phyloP scores from a whole-genome alignment of 352 stramenopile species.

The Phytopythium montanum region DNA sequence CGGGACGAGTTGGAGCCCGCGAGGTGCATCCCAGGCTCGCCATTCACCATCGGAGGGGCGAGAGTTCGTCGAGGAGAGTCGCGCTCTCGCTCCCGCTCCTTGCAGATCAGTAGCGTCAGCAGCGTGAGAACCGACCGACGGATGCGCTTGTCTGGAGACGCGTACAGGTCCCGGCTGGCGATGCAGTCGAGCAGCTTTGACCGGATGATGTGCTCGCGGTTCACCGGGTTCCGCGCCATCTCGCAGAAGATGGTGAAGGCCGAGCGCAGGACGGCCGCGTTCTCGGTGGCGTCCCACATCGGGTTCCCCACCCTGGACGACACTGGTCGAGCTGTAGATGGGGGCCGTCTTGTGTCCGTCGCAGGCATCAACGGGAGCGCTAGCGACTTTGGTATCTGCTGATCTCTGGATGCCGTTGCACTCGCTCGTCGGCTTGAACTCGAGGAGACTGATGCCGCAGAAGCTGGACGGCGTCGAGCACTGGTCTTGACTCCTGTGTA shows the following conservation, averaged over 20 bases:
- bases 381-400: not conserved
- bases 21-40: not conserved
- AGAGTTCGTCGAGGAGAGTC: not conserved
- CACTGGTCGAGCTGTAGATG: not conserved
- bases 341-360: not conserved
- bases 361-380: not conserved
- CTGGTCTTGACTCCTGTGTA: not conserved
- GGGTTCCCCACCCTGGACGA: not conserved
- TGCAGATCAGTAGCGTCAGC: slow-evolving; percentile 57
- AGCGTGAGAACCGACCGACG: slow-evolving; percentile 53
- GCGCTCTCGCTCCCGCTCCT: slow-evolving; percentile 43
- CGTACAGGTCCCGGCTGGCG: slow-evolving; percentile 43
- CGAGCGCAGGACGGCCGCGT: slow-evolving; percentile 24
- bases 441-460: not conserved
- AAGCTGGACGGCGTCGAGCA: not conserved
- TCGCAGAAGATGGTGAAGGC: slow-evolving; percentile 56
- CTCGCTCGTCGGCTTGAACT: not conserved
- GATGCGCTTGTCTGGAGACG: slow-evolving; percentile 56
- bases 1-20: not conserved
- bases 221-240: slow-evolving; percentile 49
- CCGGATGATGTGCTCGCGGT: slow-evolving; percentile 56
- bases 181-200: slow-evolving; percentile 66
- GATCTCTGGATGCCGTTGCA: not conserved
- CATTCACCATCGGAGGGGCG: not conserved
- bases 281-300: slow-evolving; percentile 2